Conservation (phyloP, 192 early-diverging fungal species). For the Backusella morwellensis region DNA sequence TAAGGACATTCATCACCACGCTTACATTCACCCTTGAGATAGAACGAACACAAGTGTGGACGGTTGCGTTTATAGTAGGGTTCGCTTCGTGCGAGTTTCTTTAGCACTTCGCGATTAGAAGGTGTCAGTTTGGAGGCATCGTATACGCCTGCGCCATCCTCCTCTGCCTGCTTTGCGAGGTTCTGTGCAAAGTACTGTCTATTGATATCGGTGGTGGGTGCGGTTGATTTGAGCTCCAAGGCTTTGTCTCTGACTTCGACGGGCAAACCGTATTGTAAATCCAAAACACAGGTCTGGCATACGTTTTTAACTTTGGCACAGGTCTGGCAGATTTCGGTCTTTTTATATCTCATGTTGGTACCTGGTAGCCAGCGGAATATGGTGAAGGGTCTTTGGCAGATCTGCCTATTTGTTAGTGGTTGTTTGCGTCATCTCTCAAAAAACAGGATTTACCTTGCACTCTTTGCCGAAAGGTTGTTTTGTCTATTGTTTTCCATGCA, state of each 20-base stretch:
- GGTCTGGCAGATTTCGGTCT: constrained; percentile 97
- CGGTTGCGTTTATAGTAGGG: constrained; percentile 92
- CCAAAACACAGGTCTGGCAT: constrained; percentile 95
- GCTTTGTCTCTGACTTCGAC: constrained; percentile 92
- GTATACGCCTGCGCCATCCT: constrained; percentile 52
- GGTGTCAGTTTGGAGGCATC: constrained; percentile 69
- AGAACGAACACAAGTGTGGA: constrained; percentile 94
- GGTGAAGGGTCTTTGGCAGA: constrained; percentile 91
- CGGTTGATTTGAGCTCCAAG: constrained; percentile 68
- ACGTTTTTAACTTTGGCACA: constrained; percentile 99
- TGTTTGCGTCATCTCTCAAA: too few relatives aligned
- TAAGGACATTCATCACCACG: constrained; percentile 95
- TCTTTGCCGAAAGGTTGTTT: constrained; percentile 69
- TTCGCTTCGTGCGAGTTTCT: constrained; percentile 77
- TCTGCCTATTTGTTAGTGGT: constrained; percentile 22
- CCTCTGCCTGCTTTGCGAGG: constrained; percentile 59
- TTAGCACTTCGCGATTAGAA: constrained; percentile 72
- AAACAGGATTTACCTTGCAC: constrained; percentile 56
- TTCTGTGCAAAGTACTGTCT: constrained; percentile 85
- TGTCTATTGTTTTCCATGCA: constrained; percentile 41
- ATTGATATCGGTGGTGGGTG: constrained; percentile 86
- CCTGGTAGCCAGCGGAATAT: constrained; percentile 97
- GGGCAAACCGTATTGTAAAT: constrained; percentile 93
- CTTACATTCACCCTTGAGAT: constrained; percentile 91
- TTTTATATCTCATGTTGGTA: constrained; percentile 92